Evolutionary conservation across 352 stramenopile genomes (phyloP), one percentile per base, ranked within the genome.

Genomic region (Phytophthora europaea): DNA sequence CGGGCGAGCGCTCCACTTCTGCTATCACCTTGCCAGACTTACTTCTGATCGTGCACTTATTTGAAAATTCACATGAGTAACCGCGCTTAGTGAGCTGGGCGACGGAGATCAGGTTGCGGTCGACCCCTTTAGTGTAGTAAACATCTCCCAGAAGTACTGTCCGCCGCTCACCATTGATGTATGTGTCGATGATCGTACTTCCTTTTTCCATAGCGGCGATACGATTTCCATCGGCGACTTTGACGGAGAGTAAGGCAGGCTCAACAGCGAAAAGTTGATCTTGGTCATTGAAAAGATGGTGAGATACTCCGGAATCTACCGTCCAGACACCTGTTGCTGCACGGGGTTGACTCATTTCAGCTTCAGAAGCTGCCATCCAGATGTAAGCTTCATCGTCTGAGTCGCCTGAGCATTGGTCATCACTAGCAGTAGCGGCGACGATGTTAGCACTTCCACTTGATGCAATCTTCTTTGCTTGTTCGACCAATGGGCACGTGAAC

Each of bases 311-410:
- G 6, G 43, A 50, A 7, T 50, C 43, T 10, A 50, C 43, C 6
- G 43, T 50, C 43, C 16, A 50, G 43, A 16, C 6, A 13, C 34
- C 9, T 13, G 34, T 10, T 15, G 1, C 34, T 23, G 43, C 16
- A 23, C 6, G 15, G 0, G 15, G 16, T n/a, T 50, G 15, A 2
- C 9, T 22, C 5, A 4, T 10, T 22, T 50, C 18, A 18, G 6
- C 18, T 9, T 51, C 22, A n/a, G 18, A 28, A 8, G 53, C 28
- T 28, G 31, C 53, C n/a, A 60, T 36, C 31, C 53, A 60, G 13
- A 60, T 33, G 12, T 48, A 33, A 5, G 53, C 31, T 60, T 60
- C 53, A 26, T 43, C 28, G 16, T 60, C 53, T 2, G 53, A 60
- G 53, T 33, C n/a, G 9, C 10, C 7, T 5, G 53, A 47, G 12